Evolutionary conservation across 1,139 yeast genomes (phyloP).

Genomic region (Magnusiomyces suaveolens): DNA sequence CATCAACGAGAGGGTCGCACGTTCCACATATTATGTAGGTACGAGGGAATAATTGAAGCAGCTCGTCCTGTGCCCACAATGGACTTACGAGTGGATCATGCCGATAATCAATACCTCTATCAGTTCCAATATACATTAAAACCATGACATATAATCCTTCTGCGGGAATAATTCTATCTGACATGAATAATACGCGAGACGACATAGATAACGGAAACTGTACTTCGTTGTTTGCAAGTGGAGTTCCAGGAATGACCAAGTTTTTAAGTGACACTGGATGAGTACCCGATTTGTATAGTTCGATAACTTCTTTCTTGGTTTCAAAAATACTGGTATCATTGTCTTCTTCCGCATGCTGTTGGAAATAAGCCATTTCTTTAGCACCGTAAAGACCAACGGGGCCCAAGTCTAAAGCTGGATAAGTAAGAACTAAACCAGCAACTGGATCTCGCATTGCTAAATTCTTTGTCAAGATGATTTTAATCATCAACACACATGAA

Average conservation of each 20-base stretch:
- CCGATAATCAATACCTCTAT: slow-evolving; percentile 16
- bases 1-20: slow-evolving; percentile 20
- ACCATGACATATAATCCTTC: slow-evolving; percentile 17
- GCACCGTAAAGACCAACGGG: slow-evolving; percentile 17
- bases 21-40: slow-evolving; percentile 18
- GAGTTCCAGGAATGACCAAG: slow-evolving; percentile 11
- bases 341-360: slow-evolving; percentile 16
- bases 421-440: slow-evolving; percentile 16
- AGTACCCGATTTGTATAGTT: slow-evolving; percentile 12
- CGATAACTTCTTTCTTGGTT: slow-evolving; percentile 13
- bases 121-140: slow-evolving; percentile 19
- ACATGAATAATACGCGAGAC: slow-evolving; percentile 17
- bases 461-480: slow-evolving; percentile 12
- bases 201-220: slow-evolving; percentile 16
- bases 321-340: slow-evolving; percentile 12
- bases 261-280: slow-evolving; percentile 11
- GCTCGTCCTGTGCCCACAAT: slow-evolving; percentile 15
- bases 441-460: slow-evolving; percentile 12
- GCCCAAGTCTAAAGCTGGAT: slow-evolving; percentile 18
- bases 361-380: slow-evolving; percentile 16
- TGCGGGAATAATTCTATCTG: slow-evolving; percentile 16
- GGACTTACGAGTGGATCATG: slow-evolving; percentile 18
- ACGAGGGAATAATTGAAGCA: slow-evolving; percentile 18
- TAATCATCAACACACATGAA: slow-evolving; percentile 16
- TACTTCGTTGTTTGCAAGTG: slow-evolving; percentile 6